These are phyloP conservation scores for Homolaphlyctis polyrhiza DNA, from an alignment of 371 early-diverging fungal genomes.

Conservation along the genomic window DNA sequence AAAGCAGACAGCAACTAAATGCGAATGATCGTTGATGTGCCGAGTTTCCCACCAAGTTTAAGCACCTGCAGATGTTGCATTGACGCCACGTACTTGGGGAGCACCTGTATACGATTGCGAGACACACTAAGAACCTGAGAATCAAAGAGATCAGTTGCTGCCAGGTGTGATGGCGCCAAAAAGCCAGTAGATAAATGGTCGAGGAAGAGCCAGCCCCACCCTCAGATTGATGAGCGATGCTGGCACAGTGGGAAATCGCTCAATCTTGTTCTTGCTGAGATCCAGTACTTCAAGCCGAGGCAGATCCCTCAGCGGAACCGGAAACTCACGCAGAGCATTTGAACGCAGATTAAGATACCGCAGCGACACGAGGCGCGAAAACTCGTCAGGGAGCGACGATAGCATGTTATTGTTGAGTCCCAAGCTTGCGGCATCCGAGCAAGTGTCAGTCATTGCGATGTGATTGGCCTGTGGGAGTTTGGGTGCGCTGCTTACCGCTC, in stretches of 20 bases:
- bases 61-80: constrained; percentile 32
- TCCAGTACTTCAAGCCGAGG: constrained; percentile 26
- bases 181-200: no score
- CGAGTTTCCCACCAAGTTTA: constrained; percentile 18
- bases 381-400: constrained; percentile 20
- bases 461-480: neutral
- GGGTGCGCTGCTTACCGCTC: constrained; percentile 15
- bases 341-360: constrained; percentile 35
- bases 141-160: neutral
- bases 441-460: neutral
- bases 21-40: neutral
- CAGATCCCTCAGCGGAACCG: constrained; percentile 21
- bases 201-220: no score
- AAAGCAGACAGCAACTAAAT: neutral
- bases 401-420: constrained; percentile 32
- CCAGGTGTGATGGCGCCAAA: neutral
- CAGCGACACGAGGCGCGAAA: constrained; percentile 14
- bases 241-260: constrained; percentile 23
- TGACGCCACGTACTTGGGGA: constrained; percentile 27
- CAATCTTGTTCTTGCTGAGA: constrained; percentile 33
- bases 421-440: constrained; percentile 12
- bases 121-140: constrained; percentile 29
- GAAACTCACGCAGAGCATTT: constrained; percentile 30
- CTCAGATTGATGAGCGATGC: constrained; percentile 29
- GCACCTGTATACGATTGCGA: constrained; percentile 21